These are phyloP conservation scores for Verticillium albo-atrum DNA, from an alignment of 2,329 filamentous ascomycete genomes.

Conservation along the genomic window DNA sequence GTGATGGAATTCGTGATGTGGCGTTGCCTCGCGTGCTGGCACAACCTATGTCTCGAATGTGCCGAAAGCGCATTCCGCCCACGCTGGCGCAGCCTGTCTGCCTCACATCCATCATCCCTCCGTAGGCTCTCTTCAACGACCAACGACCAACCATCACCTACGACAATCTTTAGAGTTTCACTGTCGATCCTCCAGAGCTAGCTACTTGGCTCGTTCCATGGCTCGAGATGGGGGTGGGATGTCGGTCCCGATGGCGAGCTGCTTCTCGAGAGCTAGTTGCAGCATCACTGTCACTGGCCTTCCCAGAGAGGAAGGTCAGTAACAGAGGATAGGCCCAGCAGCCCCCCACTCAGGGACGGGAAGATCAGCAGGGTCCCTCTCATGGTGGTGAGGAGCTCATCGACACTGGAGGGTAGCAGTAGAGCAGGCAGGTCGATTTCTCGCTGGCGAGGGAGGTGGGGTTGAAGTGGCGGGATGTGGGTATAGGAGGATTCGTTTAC, in stretches of 20 bases:
- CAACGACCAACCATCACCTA: no score
- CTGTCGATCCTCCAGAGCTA: neutral
- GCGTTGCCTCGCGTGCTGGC: neutral
- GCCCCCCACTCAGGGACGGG: neutral
- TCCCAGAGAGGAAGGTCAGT: neutral
- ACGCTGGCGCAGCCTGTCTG: neutral
- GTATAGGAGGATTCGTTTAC: neutral
- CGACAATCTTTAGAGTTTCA: neutral
- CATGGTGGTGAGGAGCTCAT: neutral
- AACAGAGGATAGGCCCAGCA: neutral
- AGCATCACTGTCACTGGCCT: neutral
- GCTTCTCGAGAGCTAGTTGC: neutral
- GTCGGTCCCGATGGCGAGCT: neutral
- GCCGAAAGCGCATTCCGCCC: neutral
- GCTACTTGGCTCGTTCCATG: neutral
- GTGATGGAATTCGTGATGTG: neutral
- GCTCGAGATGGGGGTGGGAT: neutral
- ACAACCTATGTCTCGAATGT: neutral
- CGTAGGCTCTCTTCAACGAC: neutral
- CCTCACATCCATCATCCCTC: conserved; percentile 6
- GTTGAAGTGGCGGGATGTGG: neutral
- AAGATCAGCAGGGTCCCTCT: neutral
- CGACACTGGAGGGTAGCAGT: neutral
- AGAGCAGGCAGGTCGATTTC: neutral
- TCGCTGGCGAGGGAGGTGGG: neutral